Evolutionary conservation across 139 green algal species (phyloP).

Genomic region (Coccomyxa sp.): DNA sequence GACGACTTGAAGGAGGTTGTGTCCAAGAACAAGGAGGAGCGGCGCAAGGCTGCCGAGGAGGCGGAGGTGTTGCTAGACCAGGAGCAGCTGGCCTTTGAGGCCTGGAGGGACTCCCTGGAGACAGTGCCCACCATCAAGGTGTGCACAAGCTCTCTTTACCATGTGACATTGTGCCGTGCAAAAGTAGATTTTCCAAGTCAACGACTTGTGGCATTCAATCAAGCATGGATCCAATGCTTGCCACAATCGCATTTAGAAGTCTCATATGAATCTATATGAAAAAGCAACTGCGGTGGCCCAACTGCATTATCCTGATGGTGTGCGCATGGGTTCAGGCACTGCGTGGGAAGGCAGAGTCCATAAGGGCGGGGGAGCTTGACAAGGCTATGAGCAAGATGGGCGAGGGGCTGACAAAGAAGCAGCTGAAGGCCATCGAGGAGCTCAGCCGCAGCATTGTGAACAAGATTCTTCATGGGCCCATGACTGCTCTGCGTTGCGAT

Average conservation of each 20-base stretch:
- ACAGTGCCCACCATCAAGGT: constrained; percentile 99
- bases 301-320: not conserved
- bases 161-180: not conserved
- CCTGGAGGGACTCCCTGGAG: constrained; percentile 95
- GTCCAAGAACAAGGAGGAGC: constrained; percentile 89
- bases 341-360: constrained; percentile 71
- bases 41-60: constrained; percentile 66
- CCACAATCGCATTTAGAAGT: too few species aligned
- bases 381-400: constrained; percentile 86
- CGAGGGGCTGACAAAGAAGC: constrained; percentile 94
- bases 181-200: not conserved
- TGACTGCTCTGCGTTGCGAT: constrained; percentile 89
- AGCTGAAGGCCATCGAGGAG: constrained; percentile 92
- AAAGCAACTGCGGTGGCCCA: too few species aligned
- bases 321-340: not conserved
- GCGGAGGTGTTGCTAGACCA: constrained; percentile 60
- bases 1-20: constrained; percentile 99
- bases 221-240: too few species aligned
- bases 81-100: constrained; percentile 86
- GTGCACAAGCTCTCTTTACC: not conserved
- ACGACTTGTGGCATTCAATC: not conserved
- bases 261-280: too few species aligned
- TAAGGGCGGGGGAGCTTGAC: constrained; percentile 88
- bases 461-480: constrained; percentile 99
- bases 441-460: constrained; percentile 93